These are phyloP conservation scores for Trametes sp. DNA, from an alignment of 1,284 basidiomycete species.

Conservation along the genomic window DNA sequence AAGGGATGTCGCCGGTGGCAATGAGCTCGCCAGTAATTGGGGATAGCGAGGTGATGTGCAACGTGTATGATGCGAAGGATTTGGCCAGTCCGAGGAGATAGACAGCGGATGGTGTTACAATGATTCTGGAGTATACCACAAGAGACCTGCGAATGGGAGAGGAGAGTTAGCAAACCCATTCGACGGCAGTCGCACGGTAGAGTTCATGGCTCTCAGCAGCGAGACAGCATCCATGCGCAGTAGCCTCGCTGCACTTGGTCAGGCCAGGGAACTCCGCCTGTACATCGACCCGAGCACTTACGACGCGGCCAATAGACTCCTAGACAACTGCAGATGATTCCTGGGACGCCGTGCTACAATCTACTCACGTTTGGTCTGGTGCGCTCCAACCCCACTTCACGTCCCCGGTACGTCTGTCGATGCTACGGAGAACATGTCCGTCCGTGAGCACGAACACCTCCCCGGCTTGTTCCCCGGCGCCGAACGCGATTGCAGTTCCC, in stretches of 20 bases:
- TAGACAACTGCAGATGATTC: too few relatives aligned
- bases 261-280: too few relatives aligned
- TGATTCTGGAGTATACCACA: slow-evolving; percentile 68
- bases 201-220: too few relatives aligned
- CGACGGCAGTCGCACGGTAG: too few relatives aligned
- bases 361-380: slow-evolving; percentile 66
- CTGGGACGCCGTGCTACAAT: too few relatives aligned
- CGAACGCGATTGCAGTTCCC: slow-evolving; percentile 53
- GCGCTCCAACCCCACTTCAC: slow-evolving; percentile 71
- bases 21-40: slow-evolving; percentile 63
- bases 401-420: slow-evolving; percentile 58
- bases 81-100: slow-evolving; percentile 77
- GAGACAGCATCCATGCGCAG: too few relatives aligned
- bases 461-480: slow-evolving; percentile 43
- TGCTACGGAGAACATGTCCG: slow-evolving; percentile 59
- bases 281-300: too few relatives aligned
- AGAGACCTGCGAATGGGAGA: slow-evolving; percentile 61
- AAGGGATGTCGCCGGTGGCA: slow-evolving; percentile 61
- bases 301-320: too few relatives aligned
- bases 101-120: slow-evolving; percentile 58
- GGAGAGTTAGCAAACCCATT: slow-evolving; percentile 14
- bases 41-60: slow-evolving; percentile 70
- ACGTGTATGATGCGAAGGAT: slow-evolving; percentile 65
- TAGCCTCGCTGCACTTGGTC: too few relatives aligned
- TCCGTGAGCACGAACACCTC: slow-evolving; percentile 66